phyloP scores from a whole-genome alignment of 495 filamentous ascomycete species.

The Chaetomium fimeti region DNA sequence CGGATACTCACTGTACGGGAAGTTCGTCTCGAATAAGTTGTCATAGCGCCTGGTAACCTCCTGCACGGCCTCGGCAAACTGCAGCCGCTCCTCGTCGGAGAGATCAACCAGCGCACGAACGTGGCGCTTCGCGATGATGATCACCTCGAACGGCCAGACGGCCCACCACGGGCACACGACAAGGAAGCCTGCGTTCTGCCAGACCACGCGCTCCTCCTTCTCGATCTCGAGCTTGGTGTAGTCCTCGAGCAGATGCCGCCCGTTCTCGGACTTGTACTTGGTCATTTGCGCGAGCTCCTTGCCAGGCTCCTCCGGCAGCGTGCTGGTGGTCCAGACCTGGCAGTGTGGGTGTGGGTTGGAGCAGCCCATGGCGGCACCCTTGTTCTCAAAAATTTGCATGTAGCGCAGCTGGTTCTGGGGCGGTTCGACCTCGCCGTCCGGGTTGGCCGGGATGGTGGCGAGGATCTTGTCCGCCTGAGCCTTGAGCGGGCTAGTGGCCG shows the following conservation, averaged over 20 bases:
- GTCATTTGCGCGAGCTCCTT: constrained; percentile 73
- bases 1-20: constrained; percentile 75
- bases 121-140: constrained; percentile 81
- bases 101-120: constrained; percentile 81
- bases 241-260: constrained; percentile 75
- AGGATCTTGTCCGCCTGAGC: constrained; percentile 36
- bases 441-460: constrained; percentile 41
- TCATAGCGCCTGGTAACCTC: constrained; percentile 90
- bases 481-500: constrained; percentile 65
- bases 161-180: constrained; percentile 97
- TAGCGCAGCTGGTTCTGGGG: constrained; percentile 79
- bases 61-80: constrained; percentile 77
- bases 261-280: constrained; percentile 70
- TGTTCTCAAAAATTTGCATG: constrained; percentile 99
- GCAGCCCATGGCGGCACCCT: constrained; percentile 96
- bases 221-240: constrained; percentile 80
- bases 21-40: constrained; percentile 94
- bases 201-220: constrained; percentile 82
- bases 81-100: constrained; percentile 59
- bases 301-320: constrained; percentile 81
- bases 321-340: constrained; percentile 91
- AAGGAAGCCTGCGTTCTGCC: constrained; percentile 77
- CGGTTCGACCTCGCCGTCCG: constrained; percentile 43
- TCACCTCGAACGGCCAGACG: constrained; percentile 93
- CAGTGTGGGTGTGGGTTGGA: constrained; percentile 98